Evolutionary conservation across 768 basidiomycete genomes (phyloP), one percentile per base, ranked within the genome.

Genomic region (Rhodotorula graminis): DNA sequence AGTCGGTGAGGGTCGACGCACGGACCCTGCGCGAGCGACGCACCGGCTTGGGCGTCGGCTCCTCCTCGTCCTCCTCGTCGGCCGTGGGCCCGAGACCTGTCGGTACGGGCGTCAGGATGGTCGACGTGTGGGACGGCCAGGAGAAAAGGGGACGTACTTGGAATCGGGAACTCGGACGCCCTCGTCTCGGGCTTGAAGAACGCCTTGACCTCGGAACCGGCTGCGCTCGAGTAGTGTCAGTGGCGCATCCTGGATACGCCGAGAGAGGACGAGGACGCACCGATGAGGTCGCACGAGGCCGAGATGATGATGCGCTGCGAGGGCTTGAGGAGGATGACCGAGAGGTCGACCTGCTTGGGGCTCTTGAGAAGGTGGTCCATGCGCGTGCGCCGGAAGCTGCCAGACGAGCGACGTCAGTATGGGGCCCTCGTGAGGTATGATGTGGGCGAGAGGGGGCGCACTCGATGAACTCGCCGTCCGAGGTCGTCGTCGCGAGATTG

Each of bases 401-500:
- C 4, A 9, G 37, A 37, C 37, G 6, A 18, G 21, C 33, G 16
- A 37, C 19, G 15, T 31, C 33, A 49, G n/a, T 2, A 10, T 42
- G 21, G 2, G 7, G 37, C 12, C 37, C 50, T 11, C 37, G 37
- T 5, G 37, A 37, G 37, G 19, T 25, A 29, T 6, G 60, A 61
- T 14, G 14, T 14, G 14, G 37, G 25, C 21, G 16, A 4, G 18
- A 63, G 44, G 44, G 44, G 18, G 11, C 69, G 23, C 21, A 74
- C 71, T 76, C 73, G 69, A 77, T 52, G 61, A 67, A 75, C 40
- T 69, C 73, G 9, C 69, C 62, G 60, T 78, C 78, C 4, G 49
- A 59, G 0, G 76, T 77, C 21, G 66, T 49, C 19, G 69, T 44
- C 29, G 67, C 46, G 1, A 76, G n/a, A 19, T 65, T 66, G 27